Base-by-base conservation (phyloP, 371 early-diverging fungal species). In the Dinochytrium kinnereticum region DNA sequence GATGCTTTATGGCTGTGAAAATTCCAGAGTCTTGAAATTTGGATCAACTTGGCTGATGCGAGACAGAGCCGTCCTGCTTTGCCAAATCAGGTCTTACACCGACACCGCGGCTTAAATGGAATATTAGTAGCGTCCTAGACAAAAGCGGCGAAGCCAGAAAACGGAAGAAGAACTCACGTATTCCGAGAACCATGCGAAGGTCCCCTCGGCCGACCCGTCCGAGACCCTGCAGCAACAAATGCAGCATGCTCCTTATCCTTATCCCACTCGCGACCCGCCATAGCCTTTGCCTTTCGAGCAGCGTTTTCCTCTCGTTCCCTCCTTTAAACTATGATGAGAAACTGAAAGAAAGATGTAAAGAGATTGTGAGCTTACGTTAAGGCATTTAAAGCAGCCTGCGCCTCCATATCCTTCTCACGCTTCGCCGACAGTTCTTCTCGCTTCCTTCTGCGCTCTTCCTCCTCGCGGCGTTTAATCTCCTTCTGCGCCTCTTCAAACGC, bases 271-370 rank as follows among this genome's bases (percentile, higher is more conserved):
- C 78, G 61, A 15, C 26, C 38, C 1, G 40, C 50, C 51, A 70
- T 59, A 30, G 74, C 44, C 59, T 71, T 51, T 17, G 69, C 59
- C 73, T 77, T 77, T 5, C 78, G 70, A 15, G 55, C 53, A 1
- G 78, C 78, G 51, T 77, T 77, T 36, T 77, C 78, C 64, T 73
- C 78, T n/a, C 78, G 53, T 51, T 77, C 78, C 17, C 64, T 51
- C 30, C 73, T 76, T 36, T 37, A 30, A 15, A 30, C 1, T 1
- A 2, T 19, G 33, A 37, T 24, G 21, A 64, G 24, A 64, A 26
- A 19, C 7, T 26, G 24, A 30, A 19, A 19, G 57, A 55, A 55
- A 55, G 26, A 24, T 17, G 24, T 34, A 61, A 5, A 34, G 36
- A 31, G 36, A 61, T 17, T 33, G 61, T 26, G 64, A 61, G 26